Evolutionary conservation across 2,329 filamentous ascomycete species (phyloP).

Genomic region (Exophiala lecanii-corni): DNA sequence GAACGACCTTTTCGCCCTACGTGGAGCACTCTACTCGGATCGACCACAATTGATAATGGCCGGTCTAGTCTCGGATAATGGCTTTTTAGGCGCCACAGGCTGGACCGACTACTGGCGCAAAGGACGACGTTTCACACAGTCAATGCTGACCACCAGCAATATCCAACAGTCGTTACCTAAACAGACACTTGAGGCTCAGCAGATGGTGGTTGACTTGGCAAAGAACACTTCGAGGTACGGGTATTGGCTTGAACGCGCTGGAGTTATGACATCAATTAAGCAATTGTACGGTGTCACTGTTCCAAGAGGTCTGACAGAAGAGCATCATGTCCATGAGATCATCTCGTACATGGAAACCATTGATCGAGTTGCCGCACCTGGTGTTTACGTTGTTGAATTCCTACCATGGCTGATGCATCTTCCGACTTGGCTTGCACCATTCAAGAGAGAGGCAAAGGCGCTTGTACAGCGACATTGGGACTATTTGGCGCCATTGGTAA

Average conservation of each 20-base stretch:
- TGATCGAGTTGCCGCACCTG: slow-evolving; percentile 10
- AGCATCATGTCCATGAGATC: slow-evolving; percentile 12
- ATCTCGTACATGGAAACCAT: slow-evolving; percentile 11
- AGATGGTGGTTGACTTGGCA: slow-evolving; percentile 13
- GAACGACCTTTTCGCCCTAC: slow-evolving; percentile 39
- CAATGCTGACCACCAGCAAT: slow-evolving; percentile 13
- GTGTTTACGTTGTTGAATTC: slow-evolving; percentile 31
- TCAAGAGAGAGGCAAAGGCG: slow-evolving; percentile 28
- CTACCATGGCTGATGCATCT: slow-evolving; percentile 30
- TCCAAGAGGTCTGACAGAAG: slow-evolving; percentile 6
- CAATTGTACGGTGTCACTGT: slow-evolving; percentile 12
- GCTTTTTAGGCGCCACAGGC: slow-evolving; percentile 11
- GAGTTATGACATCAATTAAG: slow-evolving; percentile 15
- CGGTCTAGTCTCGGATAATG: slow-evolving; percentile 8
- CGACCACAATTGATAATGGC: slow-evolving; percentile 25
- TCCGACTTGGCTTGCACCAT: slow-evolving; percentile 29
- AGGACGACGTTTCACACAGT: slow-evolving; percentile 11
- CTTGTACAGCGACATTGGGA: slow-evolving; percentile 27
- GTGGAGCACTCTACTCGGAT: slow-evolving; percentile 37
- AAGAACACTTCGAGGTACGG: slow-evolving; percentile 9
- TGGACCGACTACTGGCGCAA: slow-evolving; percentile 15
- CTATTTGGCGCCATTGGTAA: slow-evolving; percentile 28
- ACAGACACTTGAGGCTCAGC: slow-evolving; percentile 12
- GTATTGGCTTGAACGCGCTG: slow-evolving; percentile 15
- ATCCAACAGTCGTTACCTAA: slow-evolving; percentile 13